Base-by-base conservation (phyloP, 371 early-diverging fungal genomes). In the Mortierella sp. region DNA sequence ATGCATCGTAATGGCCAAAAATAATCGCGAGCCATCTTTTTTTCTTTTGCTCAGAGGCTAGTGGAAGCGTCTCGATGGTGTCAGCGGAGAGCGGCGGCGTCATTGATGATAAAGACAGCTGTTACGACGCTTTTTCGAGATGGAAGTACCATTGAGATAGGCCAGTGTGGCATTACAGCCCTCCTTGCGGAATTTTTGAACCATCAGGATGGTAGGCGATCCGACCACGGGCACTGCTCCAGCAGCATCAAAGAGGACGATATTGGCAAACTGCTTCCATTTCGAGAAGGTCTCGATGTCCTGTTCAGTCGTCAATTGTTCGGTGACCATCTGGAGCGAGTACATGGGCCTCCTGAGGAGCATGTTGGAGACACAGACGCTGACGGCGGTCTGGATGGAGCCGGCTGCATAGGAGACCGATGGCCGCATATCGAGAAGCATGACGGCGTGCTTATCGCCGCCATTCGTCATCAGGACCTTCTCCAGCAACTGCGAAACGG, bases 321-420 rank as follows among this genome's bases (percentile, higher is more conserved):
- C 92, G 19, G 81, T 88, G 24, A 93, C 86, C 77, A 89, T 91
- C 46, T 91, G 91, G 14, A 92, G 78, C 0, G 91, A 90, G 71
- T 88, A 92, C 13, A 89, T 88, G 40, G 90, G 87, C 61, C 94
- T 79, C 73, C 90, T 90, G 37, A 93, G 82, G 13, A 93, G 88
- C 43, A 92, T 92, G 76, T 87, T 90, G 61, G 94, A 92, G 37
- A 92, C 82, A 73, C 91, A 91, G 19, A 93, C 86, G 74, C 90
- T 91, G 51, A 93, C 88, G 16, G 93, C 88, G 3, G 77, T 73
- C 64, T 83, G 82, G 55, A 93, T 89, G 46, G 88, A 90, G 13
- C 87, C 83, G 19, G 89, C 88, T 9, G 91, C 87, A 75, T 88
- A 89, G n/a, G 89, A 89, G 13, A 89, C 88, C 81, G 91, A 91